Conservation (phyloP, 495 filamentous ascomycete species). For the Penicillium nucicola region DNA sequence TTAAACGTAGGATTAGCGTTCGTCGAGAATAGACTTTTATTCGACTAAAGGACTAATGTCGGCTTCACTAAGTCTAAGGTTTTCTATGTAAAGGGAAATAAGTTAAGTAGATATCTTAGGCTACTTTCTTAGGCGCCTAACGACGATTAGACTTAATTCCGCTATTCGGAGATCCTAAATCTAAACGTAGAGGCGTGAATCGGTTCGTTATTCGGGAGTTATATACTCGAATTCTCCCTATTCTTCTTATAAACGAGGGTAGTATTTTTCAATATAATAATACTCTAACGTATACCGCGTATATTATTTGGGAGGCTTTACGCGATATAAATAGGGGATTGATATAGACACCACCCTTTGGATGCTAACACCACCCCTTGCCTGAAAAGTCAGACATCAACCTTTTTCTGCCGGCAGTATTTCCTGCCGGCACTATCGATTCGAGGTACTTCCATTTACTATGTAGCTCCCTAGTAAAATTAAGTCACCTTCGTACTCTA, state of each 20-base stretch:
- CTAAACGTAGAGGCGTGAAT: neutral
- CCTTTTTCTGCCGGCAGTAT: too few species aligned
- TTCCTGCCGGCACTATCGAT: too few species aligned
- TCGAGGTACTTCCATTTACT: too few species aligned
- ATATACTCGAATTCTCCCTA: slow-evolving; percentile 4
- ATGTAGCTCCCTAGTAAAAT: too few species aligned
- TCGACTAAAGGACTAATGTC: neutral
- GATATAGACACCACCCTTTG: too few species aligned
- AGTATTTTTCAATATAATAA: slow-evolving; percentile 21
- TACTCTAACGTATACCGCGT: slow-evolving; percentile 7
- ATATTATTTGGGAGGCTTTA: slow-evolving; percentile 1
- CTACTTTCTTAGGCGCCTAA: slow-evolving; percentile 8
- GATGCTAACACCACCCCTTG: too few species aligned
- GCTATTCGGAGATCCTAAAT: neutral
- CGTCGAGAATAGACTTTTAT: slow-evolving; percentile 2
- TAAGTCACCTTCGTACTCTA: too few species aligned
- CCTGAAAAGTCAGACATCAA: too few species aligned
- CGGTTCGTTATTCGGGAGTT: neutral
- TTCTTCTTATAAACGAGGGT: neutral
- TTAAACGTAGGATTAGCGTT: neutral
- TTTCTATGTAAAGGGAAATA: neutral
- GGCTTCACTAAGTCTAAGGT: neutral
- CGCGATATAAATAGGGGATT: too few species aligned
- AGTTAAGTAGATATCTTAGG: slow-evolving; percentile 12
- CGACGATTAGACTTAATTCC: slow-evolving; percentile 4